phyloP scores from a whole-genome alignment of 176 grass and related monocot genomes.

The Triticum dicoccoides region DNA sequence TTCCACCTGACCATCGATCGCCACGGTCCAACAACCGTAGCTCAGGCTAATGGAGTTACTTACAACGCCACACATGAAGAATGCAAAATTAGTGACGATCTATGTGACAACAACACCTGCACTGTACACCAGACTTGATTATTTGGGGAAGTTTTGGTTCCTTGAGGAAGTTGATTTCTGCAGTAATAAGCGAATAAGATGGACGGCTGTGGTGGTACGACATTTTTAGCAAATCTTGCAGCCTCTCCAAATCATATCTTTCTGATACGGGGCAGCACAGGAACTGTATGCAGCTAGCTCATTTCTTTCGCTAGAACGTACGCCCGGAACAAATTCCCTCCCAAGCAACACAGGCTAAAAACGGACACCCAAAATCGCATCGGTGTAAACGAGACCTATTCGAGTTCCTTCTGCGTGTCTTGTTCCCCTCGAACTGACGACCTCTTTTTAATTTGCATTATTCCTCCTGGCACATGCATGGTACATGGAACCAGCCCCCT shows the following conservation, averaged over 20 bases:
- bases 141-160: neutral
- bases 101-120: neutral
- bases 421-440: neutral
- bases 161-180: neutral
- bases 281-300: neutral
- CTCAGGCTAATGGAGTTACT: neutral
- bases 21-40: neutral
- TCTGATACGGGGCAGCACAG: neutral
- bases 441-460: neutral
- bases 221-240: neutral
- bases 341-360: neutral
- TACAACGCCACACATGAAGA: neutral
- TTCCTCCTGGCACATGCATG: slow-evolving; percentile 5
- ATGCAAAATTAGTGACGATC: neutral
- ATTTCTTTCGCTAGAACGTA: neutral
- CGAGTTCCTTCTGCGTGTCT: neutral
- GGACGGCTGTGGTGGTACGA: neutral
- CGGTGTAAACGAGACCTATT: slow-evolving; percentile 31
- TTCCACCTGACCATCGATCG: neutral
- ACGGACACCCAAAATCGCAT: neutral
- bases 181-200: neutral
- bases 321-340: neutral
- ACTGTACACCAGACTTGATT: neutral
- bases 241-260: neutral
- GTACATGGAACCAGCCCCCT: neutral